phyloP scores from a whole-genome alignment of 495 filamentous ascomycete genomes.

The Penicillium malachiteum region DNA sequence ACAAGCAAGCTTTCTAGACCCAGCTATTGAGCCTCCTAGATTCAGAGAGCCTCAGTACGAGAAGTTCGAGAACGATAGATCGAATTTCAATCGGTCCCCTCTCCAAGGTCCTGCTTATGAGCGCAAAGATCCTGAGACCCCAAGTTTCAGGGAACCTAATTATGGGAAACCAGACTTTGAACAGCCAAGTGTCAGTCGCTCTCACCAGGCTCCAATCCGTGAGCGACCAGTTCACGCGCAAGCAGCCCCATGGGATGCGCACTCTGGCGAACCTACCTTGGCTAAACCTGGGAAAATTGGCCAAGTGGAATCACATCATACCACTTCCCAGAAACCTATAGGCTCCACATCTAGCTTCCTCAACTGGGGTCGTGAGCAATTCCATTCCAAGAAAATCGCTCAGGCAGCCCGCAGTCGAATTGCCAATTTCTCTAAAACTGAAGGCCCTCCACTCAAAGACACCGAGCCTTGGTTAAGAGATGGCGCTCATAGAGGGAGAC shows the following conservation, averaged over 20 bases:
- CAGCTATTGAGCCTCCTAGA: background rate
- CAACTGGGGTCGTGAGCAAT: constrained; percentile 34
- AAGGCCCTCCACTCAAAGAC: constrained; percentile 11
- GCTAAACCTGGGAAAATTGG: constrained; percentile 28
- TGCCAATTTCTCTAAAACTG: constrained; percentile 24
- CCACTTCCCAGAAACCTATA: constrained; percentile 23
- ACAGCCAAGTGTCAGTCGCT: background rate
- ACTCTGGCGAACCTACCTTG: constrained; percentile 48
- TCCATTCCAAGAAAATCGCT: constrained; percentile 28
- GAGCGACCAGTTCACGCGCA: background rate
- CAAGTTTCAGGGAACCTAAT: too few species aligned
- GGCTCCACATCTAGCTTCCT: constrained; percentile 26
- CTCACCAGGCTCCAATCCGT: constrained; percentile 6
- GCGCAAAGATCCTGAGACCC: too few species aligned
- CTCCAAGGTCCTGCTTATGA: too few species aligned
- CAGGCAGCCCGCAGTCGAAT: constrained; percentile 28
- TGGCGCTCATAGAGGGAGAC: constrained; percentile 11
- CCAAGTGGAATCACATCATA: constrained; percentile 21
- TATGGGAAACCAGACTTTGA: too few species aligned
- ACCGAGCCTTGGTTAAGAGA: background rate
- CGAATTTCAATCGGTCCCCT: background rate
- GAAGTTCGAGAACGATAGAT: background rate
- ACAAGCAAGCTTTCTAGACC: background rate
- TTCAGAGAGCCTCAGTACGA: background rate
- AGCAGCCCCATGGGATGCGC: constrained; percentile 48